Conservation (phyloP, 345 rosid genomes). For the Isatis tinctoria region DNA sequence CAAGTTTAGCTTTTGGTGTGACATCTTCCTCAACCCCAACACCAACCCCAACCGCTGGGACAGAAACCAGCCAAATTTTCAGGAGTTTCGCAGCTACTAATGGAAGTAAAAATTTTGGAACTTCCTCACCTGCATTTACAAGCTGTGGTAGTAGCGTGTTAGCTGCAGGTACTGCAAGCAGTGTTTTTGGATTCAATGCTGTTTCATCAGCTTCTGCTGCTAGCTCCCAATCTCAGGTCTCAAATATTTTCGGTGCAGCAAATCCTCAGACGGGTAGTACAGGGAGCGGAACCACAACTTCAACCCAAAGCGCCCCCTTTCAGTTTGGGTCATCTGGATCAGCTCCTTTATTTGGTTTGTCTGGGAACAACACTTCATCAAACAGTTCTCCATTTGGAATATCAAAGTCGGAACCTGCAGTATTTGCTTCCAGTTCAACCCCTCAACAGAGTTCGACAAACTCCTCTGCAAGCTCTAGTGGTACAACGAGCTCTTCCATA, state of each 20-base stretch:
- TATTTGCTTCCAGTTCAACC: slow-evolving; percentile 43
- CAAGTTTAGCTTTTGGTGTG: slow-evolving; percentile 34
- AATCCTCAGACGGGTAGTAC: slow-evolving; percentile 40
- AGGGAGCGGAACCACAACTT: slow-evolving; percentile 41
- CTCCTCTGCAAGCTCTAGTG: slow-evolving; percentile 46
- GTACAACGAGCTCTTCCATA: slow-evolving; percentile 30
- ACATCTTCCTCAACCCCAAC: slow-evolving; percentile 17
- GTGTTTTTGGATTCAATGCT: slow-evolving; percentile 49
- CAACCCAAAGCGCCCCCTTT: slow-evolving; percentile 48
- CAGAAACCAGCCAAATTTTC: slow-evolving; percentile 27
- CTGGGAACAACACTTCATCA: slow-evolving; percentile 45
- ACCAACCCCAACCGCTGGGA: background rate
- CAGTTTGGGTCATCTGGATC: slow-evolving; percentile 42
- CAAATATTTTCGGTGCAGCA: slow-evolving; percentile 39
- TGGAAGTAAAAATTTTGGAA: slow-evolving; percentile 35
- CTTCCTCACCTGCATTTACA: slow-evolving; percentile 31
- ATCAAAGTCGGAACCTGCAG: slow-evolving; percentile 39
- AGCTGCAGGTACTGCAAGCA: slow-evolving; percentile 28
- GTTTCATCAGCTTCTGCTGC: slow-evolving; percentile 35
- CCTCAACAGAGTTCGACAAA: slow-evolving; percentile 44
- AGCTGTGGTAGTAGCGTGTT: slow-evolving; percentile 36
- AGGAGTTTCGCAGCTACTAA: slow-evolving; percentile 30
- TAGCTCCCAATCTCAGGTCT: slow-evolving; percentile 42
- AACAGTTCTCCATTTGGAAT: slow-evolving; percentile 47
- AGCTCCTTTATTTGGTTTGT: slow-evolving; percentile 44